A percentile compares a stretch with the other conserved stretches of the same genome.
phyloP scores from a whole-genome alignment of 1,284 basidiomycete species.

The Takashimella tepidaria region DNA sequence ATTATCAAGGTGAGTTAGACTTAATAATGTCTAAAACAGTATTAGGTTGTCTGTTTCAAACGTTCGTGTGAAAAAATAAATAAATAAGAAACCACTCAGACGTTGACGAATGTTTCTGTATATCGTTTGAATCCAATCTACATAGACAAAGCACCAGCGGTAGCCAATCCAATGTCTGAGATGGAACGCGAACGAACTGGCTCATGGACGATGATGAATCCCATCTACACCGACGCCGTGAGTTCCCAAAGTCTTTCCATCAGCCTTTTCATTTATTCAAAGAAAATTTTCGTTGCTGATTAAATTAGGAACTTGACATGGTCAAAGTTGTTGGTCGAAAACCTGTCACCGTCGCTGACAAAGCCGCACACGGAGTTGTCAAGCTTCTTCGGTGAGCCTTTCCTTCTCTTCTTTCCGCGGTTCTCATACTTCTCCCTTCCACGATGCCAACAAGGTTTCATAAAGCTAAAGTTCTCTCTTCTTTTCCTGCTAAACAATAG shows the following conservation, averaged over 20 bases:
- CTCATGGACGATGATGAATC: constrained; percentile 45
- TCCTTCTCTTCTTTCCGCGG: not conserved
- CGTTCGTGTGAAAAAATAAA: no score
- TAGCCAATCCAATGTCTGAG: constrained; percentile 1
- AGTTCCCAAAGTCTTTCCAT: constrained; percentile 7
- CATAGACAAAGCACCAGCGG: constrained; percentile 6
- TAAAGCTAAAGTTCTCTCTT: no score
- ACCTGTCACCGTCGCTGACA: constrained; percentile 65
- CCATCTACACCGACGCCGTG: constrained; percentile 44
- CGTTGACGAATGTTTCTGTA: not conserved
- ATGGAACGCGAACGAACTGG: constrained; percentile 25
- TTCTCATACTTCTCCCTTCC: not conserved
- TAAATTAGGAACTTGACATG: constrained; percentile 40
- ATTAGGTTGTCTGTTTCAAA: no score
- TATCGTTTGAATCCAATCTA: no score
- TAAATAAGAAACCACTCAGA: no score
- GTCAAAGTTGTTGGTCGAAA: constrained; percentile 65
- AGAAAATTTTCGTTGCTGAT: constrained; percentile 1
- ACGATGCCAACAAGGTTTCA: no score
- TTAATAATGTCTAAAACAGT: not conserved
- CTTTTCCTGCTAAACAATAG: constrained; percentile 44
- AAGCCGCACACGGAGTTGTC: constrained; percentile 63
- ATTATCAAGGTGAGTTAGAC: constrained; percentile 32
- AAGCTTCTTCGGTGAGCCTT: constrained; percentile 52
- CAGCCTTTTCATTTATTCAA: not conserved